phyloP scores from a whole-genome alignment of 2,329 filamentous ascomycete species.

The Colletotrichum endophyticum region DNA sequence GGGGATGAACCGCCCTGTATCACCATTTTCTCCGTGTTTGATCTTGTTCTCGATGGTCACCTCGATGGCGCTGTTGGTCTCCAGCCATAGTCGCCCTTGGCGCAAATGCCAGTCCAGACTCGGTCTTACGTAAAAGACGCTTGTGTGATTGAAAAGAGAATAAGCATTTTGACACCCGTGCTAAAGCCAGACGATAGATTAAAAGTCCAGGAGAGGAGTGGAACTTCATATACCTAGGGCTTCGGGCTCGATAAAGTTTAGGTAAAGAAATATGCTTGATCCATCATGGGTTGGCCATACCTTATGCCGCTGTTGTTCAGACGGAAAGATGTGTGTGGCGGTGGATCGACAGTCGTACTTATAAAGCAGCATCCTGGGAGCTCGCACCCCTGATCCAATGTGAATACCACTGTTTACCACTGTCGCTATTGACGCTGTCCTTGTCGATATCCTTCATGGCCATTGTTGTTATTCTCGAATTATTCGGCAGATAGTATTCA shows the following conservation, averaged over 20 bases:
- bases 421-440: background rate
- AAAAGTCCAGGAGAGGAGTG: background rate
- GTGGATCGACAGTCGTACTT: background rate
- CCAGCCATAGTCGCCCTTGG: background rate
- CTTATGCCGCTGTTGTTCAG: background rate
- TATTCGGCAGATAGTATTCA: background rate
- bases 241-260: background rate
- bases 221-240: background rate
- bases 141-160: background rate
- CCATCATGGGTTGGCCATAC: background rate
- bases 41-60: background rate
- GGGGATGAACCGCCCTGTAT: constrained; percentile 10
- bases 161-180: background rate
- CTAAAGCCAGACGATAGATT: background rate
- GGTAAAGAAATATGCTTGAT: background rate
- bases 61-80: background rate
- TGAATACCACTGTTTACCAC: background rate
- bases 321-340: background rate
- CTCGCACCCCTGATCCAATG: background rate
- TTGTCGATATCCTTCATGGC: background rate
- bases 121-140: background rate
- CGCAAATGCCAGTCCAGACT: background rate
- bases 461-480: background rate
- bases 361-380: background rate
- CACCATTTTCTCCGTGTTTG: constrained; percentile 19